Evolutionary conservation across 441 rosid genomes (phyloP).

Genomic region (Bocquillonia castaneifolia): DNA sequence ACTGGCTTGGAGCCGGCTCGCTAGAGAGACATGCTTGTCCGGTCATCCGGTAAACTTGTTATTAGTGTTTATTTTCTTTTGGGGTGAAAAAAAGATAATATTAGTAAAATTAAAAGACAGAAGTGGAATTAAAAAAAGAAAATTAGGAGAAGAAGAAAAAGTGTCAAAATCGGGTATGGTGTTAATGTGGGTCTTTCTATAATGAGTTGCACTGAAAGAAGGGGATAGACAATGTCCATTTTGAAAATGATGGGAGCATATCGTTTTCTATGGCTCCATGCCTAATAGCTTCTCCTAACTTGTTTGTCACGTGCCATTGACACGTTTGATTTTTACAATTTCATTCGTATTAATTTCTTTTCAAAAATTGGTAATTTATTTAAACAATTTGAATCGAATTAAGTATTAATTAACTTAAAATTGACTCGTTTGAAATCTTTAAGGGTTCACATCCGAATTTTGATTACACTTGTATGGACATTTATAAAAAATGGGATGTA

Average conservation of each 20-base stretch:
- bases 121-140: neutral
- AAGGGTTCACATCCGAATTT: no score
- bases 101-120: neutral
- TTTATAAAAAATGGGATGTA: no score
- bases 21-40: conserved; percentile 8
- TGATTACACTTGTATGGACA: no score
- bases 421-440: no score
- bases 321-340: neutral
- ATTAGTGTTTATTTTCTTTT: neutral
- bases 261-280: conserved; percentile 26
- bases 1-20: conserved; percentile 18
- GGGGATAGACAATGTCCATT: conserved; percentile 20
- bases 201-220: conserved; percentile 6
- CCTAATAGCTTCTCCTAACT: neutral
- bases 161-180: conserved; percentile 30
- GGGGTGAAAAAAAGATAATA: neutral
- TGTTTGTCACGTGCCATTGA: neutral
- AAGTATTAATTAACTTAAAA: no score
- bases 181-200: conserved; percentile 4
- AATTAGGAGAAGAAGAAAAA: conserved; percentile 1
- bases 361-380: no score
- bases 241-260: conserved; percentile 25
- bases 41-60: conserved; percentile 20
- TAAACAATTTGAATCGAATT: no score
- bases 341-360: no score